Percentiles rank a stretch among this genome's conserved stretches.
These are phyloP conservation scores for Boletus subcaerulescens DNA, from an alignment of 768 basidiomycete genomes.

Conservation along the genomic window DNA sequence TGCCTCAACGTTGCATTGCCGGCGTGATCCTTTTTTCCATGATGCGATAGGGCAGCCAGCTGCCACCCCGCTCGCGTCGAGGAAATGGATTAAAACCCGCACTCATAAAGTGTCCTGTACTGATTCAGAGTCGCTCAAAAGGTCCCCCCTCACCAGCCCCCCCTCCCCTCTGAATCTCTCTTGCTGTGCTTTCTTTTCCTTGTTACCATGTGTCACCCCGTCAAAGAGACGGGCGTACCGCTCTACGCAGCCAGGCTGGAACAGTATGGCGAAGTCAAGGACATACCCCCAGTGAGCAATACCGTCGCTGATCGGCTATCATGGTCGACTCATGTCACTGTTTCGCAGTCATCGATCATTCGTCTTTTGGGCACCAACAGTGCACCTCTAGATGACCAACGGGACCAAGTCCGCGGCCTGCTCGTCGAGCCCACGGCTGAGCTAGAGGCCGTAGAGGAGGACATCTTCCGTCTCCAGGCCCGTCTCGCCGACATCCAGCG, in stretches of 20 bases:
- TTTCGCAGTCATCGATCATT: conserved; percentile 29
- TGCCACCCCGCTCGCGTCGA: conserved; percentile 4
- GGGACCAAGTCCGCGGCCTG: conserved; percentile 24
- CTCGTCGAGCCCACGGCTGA: conserved; percentile 28
- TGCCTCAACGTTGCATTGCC: conserved; percentile 29
- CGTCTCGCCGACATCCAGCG: conserved; percentile 30
- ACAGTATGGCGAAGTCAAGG: conserved; percentile 29
- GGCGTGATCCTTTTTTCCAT: conserved; percentile 7
- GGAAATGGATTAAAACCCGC: conserved; percentile 13
- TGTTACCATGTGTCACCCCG: conserved; percentile 9
- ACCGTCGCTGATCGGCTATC: not conserved
- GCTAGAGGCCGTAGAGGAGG: conserved; percentile 24
- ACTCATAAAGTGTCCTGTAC: not conserved
- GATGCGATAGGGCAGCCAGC: conserved; percentile 5
- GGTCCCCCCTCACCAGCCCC: too few species aligned
- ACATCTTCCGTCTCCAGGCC: conserved; percentile 27
- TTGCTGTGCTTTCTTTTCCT: not conserved
- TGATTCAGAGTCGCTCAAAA: not conserved
- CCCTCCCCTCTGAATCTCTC: not conserved
- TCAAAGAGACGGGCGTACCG: conserved; percentile 25
- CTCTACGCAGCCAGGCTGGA: conserved; percentile 26
- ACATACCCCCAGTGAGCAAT: conserved; percentile 26
- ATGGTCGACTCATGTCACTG: not conserved
- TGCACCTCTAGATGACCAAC: conserved; percentile 27
- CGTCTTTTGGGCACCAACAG: conserved; percentile 28